Evolutionary conservation across 306 rosid genomes (phyloP), one percentile per base, ranked within the genome.

Genomic region (Sechiopsis laciniata): DNA sequence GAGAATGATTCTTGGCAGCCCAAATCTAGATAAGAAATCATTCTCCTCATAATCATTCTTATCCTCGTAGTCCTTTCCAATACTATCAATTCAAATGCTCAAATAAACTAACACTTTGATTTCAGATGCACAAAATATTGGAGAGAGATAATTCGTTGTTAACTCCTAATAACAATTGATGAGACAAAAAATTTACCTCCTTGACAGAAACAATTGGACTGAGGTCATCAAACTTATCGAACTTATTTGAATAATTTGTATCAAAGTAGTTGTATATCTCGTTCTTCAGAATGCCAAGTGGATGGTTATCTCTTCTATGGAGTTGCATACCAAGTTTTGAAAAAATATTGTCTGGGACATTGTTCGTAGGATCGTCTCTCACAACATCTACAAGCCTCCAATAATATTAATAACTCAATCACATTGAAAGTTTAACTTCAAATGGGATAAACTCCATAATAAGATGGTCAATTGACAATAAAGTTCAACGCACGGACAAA

Each of bases 291-390:
- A 91, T 95, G 60, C 97, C 99, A 74, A 91, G 89, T 4, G 96
- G 97, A 74, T 91, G 97, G 16, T 89, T 84, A 81, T 89, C 89
- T 88, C 95, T 85, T 81, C 89, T 0, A 12, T 95, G 99, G 78
- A 95, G 95, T 77, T 95, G 95, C 95, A 89, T 71, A 62, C 99
- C 97, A 74, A 95, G 91, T 82, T 89, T 95, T 5, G 91, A 78
- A 75, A 88, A 95, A 63, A 95, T 91, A 3, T 82, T 81, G 81
- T 95, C 96, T 2, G 93, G 99, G 68, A 91, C 97, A 80, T 95
- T 95, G 81, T 95, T 95, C 52, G 95, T 88, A 55, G 96, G 95
- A 65, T 91, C 99, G 71, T 95, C 96, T 81, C 78, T 89, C 87
- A 95, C 78, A 77, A 95, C 90, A 85, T 95, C 97, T 95, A 84